Base-by-base conservation (phyloP, 108 stramenopile genomes). In the Skeletonema menzelii region DNA sequence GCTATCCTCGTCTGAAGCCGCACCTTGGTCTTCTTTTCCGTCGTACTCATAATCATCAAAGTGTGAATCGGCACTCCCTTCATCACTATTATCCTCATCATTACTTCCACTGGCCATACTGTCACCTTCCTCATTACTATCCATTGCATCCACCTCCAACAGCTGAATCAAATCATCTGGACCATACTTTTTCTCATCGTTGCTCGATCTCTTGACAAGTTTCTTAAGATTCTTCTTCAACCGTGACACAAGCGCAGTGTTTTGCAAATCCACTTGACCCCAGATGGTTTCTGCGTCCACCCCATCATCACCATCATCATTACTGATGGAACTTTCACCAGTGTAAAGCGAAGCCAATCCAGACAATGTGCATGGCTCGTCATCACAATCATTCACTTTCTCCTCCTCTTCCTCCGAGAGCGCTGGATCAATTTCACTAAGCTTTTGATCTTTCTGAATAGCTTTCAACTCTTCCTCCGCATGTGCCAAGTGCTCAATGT, bases 201-300 rank as follows among this genome's bases (percentile, higher is more conserved):
- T 62, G 15, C 22, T 27, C 6, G 61, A 37, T 4, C 63, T 24
- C 69, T 86, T 91, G 30, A 53, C 59, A 2, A 96, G 73, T n/a
- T 81, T 73, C 64, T 82, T 87, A 13, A 87, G 73, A 0, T 77
- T 53, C 49, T 87, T 91, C 47, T 72, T 85, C 46, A 95, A 65
- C 5, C 85, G 73, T 19, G 82, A 76, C 69, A 87, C 59, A 62
- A 97, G 58, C 8, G 94, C 88, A 7, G 65, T 61, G 62, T 94
- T 96, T 67, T 96, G 96, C 38, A 96, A 47, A 66, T 98, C 95
- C 13, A 98, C 81, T 80, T 98, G 93, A 12, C 91, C 94, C 94
- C 94, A 98, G 7, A 98, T 61, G 0, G 93, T 95, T 66, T 98
- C 96, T 14, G 80, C 84, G 69, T 96, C 95, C 13, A 76, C 8